These are phyloP conservation scores for Murraya koenigii DNA, from an alignment of 345 rosid species.

Conservation along the genomic window DNA sequence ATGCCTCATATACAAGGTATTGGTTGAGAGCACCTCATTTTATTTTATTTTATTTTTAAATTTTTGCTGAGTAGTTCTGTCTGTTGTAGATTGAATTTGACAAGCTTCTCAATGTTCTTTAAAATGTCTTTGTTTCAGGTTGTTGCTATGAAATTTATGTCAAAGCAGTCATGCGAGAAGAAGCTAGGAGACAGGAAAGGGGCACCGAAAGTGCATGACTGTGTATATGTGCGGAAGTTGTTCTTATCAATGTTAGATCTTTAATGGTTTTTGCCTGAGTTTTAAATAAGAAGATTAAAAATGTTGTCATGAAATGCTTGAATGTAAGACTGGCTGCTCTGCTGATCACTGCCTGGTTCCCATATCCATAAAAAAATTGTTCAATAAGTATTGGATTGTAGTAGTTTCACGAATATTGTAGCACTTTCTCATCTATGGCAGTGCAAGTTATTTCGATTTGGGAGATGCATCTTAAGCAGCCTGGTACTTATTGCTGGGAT, in stretches of 20 bases:
- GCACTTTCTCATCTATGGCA: background rate
- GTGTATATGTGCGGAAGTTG: background rate
- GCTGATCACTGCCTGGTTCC: background rate
- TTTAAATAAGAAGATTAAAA: slow-evolving; percentile 22
- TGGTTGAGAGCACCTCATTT: background rate
- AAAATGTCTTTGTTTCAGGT: slow-evolving; percentile 41
- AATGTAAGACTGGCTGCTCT: background rate
- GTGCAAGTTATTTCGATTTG: background rate
- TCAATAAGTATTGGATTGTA: background rate
- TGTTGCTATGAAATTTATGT: slow-evolving; percentile 95
- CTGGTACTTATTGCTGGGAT: background rate
- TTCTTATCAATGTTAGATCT: slow-evolving; percentile 2
- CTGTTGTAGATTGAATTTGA: background rate
- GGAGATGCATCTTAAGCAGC: background rate
- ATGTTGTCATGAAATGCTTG: slow-evolving; percentile 16
- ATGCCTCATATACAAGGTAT: background rate
- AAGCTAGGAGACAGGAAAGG: slow-evolving; percentile 49
- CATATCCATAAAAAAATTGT: background rate
- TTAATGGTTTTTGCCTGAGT: background rate
- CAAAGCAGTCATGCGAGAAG: slow-evolving; percentile 66
- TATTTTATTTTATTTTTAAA: background rate
- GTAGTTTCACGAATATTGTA: background rate
- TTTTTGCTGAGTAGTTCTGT: background rate
- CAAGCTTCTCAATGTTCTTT: background rate
- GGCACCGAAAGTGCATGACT: slow-evolving; percentile 34